Base-by-base conservation (phyloP, 1,139 yeast species). In the Meyerozyma elateridarum region DNA sequence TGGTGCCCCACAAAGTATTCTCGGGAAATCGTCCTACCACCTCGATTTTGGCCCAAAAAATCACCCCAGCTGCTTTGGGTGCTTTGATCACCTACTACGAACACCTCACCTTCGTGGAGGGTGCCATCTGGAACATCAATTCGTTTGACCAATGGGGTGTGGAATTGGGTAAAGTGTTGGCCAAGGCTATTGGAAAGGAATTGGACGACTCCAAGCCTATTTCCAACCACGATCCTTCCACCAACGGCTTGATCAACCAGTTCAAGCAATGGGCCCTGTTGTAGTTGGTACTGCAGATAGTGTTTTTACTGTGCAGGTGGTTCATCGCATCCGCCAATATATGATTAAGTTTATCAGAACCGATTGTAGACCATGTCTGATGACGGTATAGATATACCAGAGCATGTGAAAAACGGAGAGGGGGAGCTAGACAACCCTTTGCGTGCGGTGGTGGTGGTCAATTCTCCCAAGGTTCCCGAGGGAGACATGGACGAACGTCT, bases 101-200 rank as follows among this genome's bases (percentile, higher is more conserved):
- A 70, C 96, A 88, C 61, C 76, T 87, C 37, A 91, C 97, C 24
- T 91, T 91, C 66, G 89, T 89, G 39, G 98, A 91, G 69, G 98
- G 98, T 65, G 98, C 98, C 38, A 67, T 91, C 54, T 91, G 98
- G 98, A 91, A 93, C 76, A 89, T 91, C 71, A 91, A 91, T 78
- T 89, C 97, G 12, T 91, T 87, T 58, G 98, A 91, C 72, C 98
- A 91, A 74, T 91, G 97, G 96, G 98, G 98, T 65, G 98, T 91
- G 52, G 98, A 91, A 71, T 83, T 91, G 53, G 98, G 98, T 61
- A 91, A 91, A 73, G 94, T 84, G 34, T 78, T 91, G 57, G 98
- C 98, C 56, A 91, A 91, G 80, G 94, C 75, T 42, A 91, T 91
- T 56, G 93, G 94, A 49, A 74, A 76, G 51, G 96, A 91, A 68